phyloP scores from a whole-genome alignment of 2,329 filamentous ascomycete genomes.

The Neonectria punicea region DNA sequence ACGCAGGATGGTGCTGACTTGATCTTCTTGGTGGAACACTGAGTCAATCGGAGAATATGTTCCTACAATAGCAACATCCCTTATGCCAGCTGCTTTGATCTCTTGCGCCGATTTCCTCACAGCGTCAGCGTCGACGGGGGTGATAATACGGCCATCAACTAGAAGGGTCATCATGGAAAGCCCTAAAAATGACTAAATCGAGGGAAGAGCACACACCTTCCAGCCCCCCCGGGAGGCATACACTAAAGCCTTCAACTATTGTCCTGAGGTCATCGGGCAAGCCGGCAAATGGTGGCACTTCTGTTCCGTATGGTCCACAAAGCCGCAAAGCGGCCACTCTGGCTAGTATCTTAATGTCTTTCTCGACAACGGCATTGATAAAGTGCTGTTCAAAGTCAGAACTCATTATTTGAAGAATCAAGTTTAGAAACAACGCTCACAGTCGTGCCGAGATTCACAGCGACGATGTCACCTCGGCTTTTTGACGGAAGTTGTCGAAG shows the following conservation, averaged over 20 bases:
- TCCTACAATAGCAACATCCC: conserved; percentile 9
- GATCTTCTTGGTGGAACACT: conserved; percentile 1
- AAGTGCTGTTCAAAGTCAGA: conserved; percentile 47
- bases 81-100: conserved; percentile 13
- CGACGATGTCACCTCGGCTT: conserved; percentile 5
- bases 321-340: conserved; percentile 57
- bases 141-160: conserved; percentile 20
- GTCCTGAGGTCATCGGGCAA: conserved; percentile 51
- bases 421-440: neutral
- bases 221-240: conserved; percentile 54
- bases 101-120: neutral
- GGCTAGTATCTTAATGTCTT: conserved; percentile 51
- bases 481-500: neutral
- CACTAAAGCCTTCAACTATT: conserved; percentile 51
- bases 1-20: neutral
- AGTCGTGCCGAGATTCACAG: conserved; percentile 20
- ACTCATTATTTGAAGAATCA: neutral
- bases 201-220: conserved; percentile 45
- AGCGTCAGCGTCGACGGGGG: neutral
- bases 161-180: neutral
- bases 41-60: conserved; percentile 19
- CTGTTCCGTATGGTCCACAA: conserved; percentile 51
- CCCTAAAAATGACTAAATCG: conserved; percentile 6
- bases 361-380: conserved; percentile 58
- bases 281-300: conserved; percentile 55